Base-by-base conservation (phyloP, 345 rosid genomes). In the Nasturtium officinale region DNA sequence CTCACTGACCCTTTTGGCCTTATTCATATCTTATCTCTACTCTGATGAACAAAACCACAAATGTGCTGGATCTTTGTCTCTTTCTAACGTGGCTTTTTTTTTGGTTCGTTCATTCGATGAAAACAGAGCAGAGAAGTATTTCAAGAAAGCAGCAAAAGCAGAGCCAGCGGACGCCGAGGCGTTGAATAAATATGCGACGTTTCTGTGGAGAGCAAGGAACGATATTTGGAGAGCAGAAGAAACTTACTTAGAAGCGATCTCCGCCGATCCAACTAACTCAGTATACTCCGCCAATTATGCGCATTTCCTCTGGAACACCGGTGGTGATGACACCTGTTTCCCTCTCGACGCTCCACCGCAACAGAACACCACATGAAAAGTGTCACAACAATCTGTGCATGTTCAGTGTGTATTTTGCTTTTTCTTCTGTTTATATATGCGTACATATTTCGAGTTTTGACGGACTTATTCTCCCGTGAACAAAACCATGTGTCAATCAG, bases 151-250 rank as follows among this genome's bases (percentile, higher is more conserved):
- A 20, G 68, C 78, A 5, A 78, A 70, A 23, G 89, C 78, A 79
- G 89, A 87, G 68, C 85, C 88, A 55, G 80, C 78, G 2, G 97
- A 95, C 28, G 96, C 96, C 0, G 99, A 95, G 78, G 91, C 96
- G 0, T 69, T 80, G 42, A 88, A 76, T 81, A 95, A 91, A 71
- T 95, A 91, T 56, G 99, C 99, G 5, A 80, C 58, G 69, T 95
- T 95, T 74, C 62, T 95, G 9, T 95, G 99, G 99, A 82, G 71
- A 72, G 96, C 75, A 38, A 86, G 79, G 64, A 83, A 86, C 16
- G 96, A 95, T 52, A 76, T 89, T 10, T 91, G 96, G 96, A 93
- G 87, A 43, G 99, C 99, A 1, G 97, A 91, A 64, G 99, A 95
- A 79, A 86, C 90, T 0, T 95, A 71, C 78, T 72, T 89, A 74